Percentiles rank a stretch among this genome's conserved stretches.
These are phyloP conservation scores for Mycena venus DNA, from an alignment of 768 basidiomycete genomes.

Conservation along the genomic window DNA sequence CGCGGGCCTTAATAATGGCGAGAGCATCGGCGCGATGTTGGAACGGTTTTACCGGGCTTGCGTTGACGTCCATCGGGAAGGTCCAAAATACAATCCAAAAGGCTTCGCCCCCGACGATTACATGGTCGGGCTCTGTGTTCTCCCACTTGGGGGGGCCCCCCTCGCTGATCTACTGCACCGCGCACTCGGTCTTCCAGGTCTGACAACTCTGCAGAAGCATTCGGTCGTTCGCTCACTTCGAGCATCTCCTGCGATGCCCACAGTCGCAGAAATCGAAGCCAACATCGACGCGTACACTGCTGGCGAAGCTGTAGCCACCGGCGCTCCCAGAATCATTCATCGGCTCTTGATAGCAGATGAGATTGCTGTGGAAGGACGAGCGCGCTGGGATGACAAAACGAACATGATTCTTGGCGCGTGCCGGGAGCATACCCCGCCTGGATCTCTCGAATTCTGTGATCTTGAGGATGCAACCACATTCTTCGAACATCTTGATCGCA, in stretches of 20 bases:
- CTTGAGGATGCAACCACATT: neutral
- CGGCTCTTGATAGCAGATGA: conserved; percentile 39
- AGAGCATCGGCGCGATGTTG: conserved; percentile 13
- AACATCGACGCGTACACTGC: conserved; percentile 18
- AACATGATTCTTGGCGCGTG: no score
- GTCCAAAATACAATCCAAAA: conserved; percentile 32
- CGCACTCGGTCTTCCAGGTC: conserved; percentile 28
- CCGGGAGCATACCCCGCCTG: neutral
- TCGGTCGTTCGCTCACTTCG: conserved; percentile 5
- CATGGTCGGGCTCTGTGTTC: conserved; percentile 25
- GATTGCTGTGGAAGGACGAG: conserved; percentile 7
- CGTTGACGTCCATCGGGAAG: conserved; percentile 7
- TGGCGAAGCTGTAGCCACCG: neutral
- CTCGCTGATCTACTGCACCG: neutral
- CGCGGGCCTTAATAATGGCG: no score
- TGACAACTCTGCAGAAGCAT: no score
- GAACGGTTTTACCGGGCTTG: conserved; percentile 20
- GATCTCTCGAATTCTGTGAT: neutral
- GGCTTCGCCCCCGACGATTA: conserved; percentile 30
- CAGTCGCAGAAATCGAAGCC: neutral
- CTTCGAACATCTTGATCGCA: neutral
- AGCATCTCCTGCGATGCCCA: conserved; percentile 9
- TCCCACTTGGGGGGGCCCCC: conserved; percentile 1
- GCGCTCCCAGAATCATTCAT: neutral
- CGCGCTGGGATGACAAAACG: conserved; percentile 15